Evolutionary conservation across 148 eudicot species (phyloP), one percentile per base, ranked within the genome.

Genomic region (Fagopyrum tataricum): DNA sequence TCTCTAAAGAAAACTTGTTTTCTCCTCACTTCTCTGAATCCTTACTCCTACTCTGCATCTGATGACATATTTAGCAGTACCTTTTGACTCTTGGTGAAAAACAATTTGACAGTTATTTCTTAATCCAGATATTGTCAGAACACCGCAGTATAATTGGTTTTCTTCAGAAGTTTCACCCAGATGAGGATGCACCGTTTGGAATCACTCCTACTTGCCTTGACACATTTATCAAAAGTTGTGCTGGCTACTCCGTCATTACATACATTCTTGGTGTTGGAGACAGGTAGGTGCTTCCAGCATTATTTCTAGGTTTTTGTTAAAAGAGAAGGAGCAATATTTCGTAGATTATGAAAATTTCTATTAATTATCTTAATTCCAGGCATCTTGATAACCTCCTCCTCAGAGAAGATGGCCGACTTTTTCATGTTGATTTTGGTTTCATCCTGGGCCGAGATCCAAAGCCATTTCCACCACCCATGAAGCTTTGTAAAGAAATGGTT

Each of bases 391-490:
- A 95, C 82, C 92, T 95, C 75, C 96, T 95, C 23, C 90, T 95
- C 4, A 84, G 87, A 79, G 90, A 90, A 52, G 98, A 95, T 81
- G 98, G 98, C 4, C 90, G 93, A 70, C 91, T 95, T 73, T 95
- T 95, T 80, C 98, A 95, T 76, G 97, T 95, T 68, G 98, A 95
- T 85, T 95, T 95, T 79, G 98, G 97, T 72, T 95, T 87, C 77
- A 95, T 95, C 76, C 66, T 95, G 67, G 98, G 98, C 76, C 90
- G 96, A 58, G 98, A 95, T 80, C 97, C 98, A 76, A 95, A 95
- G 82, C 98, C 98, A 61, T 95, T 95, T 85, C 98, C 98, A 71
- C 98, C 98, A 71, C 98, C 98, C 75, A 95, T 95, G 98, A 95
- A 95, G 78, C 93, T 95, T 46, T 94, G 98, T 84, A 94, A 94